These are phyloP conservation scores for Fusarium duplospermum DNA, from an alignment of 2,329 filamentous ascomycete genomes.

Conservation along the genomic window DNA sequence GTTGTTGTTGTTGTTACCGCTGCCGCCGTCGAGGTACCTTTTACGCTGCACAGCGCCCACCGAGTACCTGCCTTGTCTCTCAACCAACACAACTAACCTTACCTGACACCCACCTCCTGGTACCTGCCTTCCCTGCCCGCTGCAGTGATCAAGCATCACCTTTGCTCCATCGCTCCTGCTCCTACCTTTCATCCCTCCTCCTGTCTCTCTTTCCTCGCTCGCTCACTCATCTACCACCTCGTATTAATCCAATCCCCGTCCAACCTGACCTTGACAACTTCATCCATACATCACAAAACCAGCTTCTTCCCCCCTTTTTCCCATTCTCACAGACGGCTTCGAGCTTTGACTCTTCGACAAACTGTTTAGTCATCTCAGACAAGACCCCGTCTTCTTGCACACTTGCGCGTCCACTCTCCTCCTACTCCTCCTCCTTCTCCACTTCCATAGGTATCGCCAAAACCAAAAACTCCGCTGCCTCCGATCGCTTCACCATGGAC, in stretches of 20 bases:
- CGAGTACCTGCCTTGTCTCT: constrained; percentile 1
- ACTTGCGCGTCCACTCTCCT: constrained; percentile 7
- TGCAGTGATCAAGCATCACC: constrained; percentile 2
- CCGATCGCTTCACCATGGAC: constrained; percentile 57
- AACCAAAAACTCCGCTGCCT: not conserved
- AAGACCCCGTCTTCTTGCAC: not conserved
- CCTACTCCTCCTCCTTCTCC: constrained; percentile 16
- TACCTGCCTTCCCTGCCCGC: constrained; percentile 14
- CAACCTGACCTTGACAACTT: constrained; percentile 18
- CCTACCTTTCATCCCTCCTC: constrained; percentile 6
- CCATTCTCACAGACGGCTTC: constrained; percentile 1
- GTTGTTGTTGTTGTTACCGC: constrained; percentile 19
- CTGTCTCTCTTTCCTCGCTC: constrained; percentile 11
- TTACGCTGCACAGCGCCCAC: not conserved
- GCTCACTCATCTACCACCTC: constrained; percentile 6
- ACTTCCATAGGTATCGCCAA: constrained; percentile 11
- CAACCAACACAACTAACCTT: not conserved
- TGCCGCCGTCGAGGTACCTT: not conserved
- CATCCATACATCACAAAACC: constrained; percentile 1
- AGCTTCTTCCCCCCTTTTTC: not conserved
- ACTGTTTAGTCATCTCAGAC: constrained; percentile 6
- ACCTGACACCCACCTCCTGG: constrained; percentile 2
- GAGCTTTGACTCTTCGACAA: constrained; percentile 6
- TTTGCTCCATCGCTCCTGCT: not conserved
- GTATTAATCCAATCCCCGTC: constrained; percentile 19